Base-by-base conservation (phyloP, 306 rosid genomes). In the Quercus bicolor region DNA sequence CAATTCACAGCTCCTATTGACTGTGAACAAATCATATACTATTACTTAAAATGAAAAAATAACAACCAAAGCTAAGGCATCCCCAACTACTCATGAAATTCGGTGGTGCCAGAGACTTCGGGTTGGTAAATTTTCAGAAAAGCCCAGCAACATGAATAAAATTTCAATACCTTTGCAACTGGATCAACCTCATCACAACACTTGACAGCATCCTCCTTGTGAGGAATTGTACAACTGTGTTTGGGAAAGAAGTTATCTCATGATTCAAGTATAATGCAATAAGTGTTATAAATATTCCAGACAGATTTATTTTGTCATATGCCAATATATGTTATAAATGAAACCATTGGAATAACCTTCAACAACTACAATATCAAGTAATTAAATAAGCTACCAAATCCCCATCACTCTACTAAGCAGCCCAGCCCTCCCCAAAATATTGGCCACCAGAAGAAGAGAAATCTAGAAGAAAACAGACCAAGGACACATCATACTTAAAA, bases 131-230 rank as follows among this genome's bases (percentile, higher is more conserved):
- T 48, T 48, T 48, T 45, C 43, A 23, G 59, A 45, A n/a, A 65
- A 23, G 37, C 80, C 72, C 20, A 37, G 70, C 61, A 80, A 78
- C 19, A 81, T 45, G 28, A 73, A 48, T 56, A 73, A 53, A 53
- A 62, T 31, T n/a, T 23, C 61, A 76, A 72, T 89, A 95, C 98
- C 98, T 91, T 90, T 59, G 94, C 98, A 57, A 92, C 88, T 70
- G 98, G 97, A 86, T 92, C 97, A 53, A 95, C 96, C 83, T 92
- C 98, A 19, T 95, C 98, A 77, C 97, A 95, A 71, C 88, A 91
- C 81, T 81, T 80, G 26, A 92, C 77, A 66, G 97, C 91, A 3
- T 87, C 85, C 81, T 95, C 98, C 88, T 92, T 95, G 90, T 95
- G 91, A 43, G 98, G 98, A 87, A 90, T 91, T 54, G 93, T 86